Evolutionary conservation across 306 rosid genomes (phyloP), one percentile per base, ranked within the genome.

Genomic region (Acacia crassicarpa): DNA sequence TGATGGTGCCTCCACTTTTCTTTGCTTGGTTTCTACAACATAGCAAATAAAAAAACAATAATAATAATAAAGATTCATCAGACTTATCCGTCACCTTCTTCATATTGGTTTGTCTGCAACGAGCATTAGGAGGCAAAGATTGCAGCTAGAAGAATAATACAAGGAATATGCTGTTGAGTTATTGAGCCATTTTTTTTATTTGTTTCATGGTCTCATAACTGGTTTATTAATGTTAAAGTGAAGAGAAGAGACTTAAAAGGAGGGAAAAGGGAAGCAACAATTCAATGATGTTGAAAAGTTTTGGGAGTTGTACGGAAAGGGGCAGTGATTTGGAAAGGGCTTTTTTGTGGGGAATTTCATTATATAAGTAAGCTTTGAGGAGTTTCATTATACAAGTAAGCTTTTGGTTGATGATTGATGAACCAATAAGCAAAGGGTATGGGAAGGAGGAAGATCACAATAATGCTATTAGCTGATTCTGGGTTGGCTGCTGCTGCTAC

Each of bases 381-480:
- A 38, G 65, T 73, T 69, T 19, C 58, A 76, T 78, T 80, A 65
- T 62, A 38, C 78, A 14, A 3, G 51, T 38, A 22, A 66, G 72
- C 63, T 54, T 5, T 40, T 70, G 79, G 82, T 81, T 59, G 59
- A 33, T 61, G 71, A 5, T 25, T 22, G 62, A 30, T 33, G 80
- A 84, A 70, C 84, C 86, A 78, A 81, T 84, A 49, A 70, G 78
- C 67, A 48, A 9, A 35, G 10, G 45, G 45, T 17, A 51, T 67
- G 85, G 65, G 23, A 19, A 65, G 61, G 22, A 66, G 22, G 51
- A 49, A 59, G 76, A 80, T 67, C 63, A 41, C 51, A 68, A 41
- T 25, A 61, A 23, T 61, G 25, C 17, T 12, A 35, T 4, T 38
- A 14, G 41, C 17, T 51, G 61, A 80, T 43, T 77, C 74, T 10